Conservation (phyloP, 768 basidiomycete genomes). For the Dioszegia hungarica region DNA sequence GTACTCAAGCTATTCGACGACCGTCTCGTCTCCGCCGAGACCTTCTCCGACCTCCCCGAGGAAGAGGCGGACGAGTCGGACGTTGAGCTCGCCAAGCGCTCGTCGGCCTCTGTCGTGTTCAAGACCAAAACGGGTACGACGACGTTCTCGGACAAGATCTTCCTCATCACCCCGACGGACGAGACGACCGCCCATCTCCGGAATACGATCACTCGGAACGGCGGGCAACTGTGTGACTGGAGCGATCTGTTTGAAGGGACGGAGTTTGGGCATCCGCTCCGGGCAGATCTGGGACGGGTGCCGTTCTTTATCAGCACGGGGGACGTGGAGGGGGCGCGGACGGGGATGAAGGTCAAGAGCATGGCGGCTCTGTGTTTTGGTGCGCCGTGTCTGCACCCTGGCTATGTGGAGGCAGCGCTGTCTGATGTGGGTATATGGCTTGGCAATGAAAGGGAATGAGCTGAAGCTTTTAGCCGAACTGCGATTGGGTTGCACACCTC, state of each 20-base stretch:
- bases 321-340: background rate
- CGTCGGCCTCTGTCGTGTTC: background rate
- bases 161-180: slow-evolving; percentile 6
- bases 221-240: background rate
- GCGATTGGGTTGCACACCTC: slow-evolving; percentile 63
- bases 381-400: slow-evolving; percentile 67
- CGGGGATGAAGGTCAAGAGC: slow-evolving; percentile 64
- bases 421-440: slow-evolving; percentile 7
- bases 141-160: background rate
- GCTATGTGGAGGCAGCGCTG: slow-evolving; percentile 51
- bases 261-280: background rate
- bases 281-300: background rate
- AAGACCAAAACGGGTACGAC: background rate
- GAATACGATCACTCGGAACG: background rate
- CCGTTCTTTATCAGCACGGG: background rate
- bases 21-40: background rate
- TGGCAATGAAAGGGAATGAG: slow-evolving; percentile 20
- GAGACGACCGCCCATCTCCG: background rate
- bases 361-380: slow-evolving; percentile 77
- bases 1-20: background rate
- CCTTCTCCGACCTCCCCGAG: background rate
- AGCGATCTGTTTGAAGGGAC: background rate
- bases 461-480: slow-evolving; percentile 13
- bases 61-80: background rate
- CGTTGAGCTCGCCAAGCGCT: background rate